Percentiles rank a stretch among this genome's conserved stretches.
Evolutionary conservation across 768 basidiomycete species (phyloP).

Genomic region (Auriscalpium vulgare): DNA sequence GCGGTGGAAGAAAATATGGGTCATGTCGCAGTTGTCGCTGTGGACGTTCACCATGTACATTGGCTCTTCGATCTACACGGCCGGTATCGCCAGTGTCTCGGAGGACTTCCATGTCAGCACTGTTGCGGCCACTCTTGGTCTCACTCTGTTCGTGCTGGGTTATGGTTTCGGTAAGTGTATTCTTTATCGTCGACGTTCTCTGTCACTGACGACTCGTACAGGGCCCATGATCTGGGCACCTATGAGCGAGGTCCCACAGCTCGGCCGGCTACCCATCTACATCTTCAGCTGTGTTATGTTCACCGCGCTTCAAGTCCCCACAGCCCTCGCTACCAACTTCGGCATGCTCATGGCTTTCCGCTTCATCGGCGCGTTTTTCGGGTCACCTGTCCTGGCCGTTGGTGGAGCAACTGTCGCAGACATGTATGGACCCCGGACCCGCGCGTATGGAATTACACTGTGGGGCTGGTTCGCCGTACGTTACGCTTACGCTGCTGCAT

Average conservation of each 20-base stretch:
- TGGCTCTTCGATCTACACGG: slow-evolving; percentile 23
- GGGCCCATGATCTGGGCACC: slow-evolving; percentile 22
- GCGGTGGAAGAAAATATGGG: slow-evolving; percentile 19
- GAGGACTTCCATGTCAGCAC: slow-evolving; percentile 19
- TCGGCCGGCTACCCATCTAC: slow-evolving; percentile 25
- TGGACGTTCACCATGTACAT: slow-evolving; percentile 27
- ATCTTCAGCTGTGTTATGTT: slow-evolving; percentile 23
- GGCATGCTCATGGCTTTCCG: slow-evolving; percentile 22
- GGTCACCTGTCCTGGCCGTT: slow-evolving; percentile 24
- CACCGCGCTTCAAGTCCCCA: slow-evolving; percentile 25
- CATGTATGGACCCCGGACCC: slow-evolving; percentile 12
- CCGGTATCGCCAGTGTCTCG: slow-evolving; percentile 21
- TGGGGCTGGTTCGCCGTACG: slow-evolving; percentile 20
- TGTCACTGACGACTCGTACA: slow-evolving; percentile 2
- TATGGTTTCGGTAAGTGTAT: slow-evolving; percentile 13
- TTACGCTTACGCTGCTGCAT: neutral
- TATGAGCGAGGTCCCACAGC: slow-evolving; percentile 22
- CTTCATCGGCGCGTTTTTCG: slow-evolving; percentile 25
- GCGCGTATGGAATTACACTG: slow-evolving; percentile 17
- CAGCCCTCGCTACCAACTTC: slow-evolving; percentile 22
- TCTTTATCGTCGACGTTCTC: neutral
- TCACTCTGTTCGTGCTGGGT: slow-evolving; percentile 19
- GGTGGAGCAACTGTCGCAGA: slow-evolving; percentile 19
- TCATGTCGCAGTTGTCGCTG: slow-evolving; percentile 21
- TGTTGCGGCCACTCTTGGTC: slow-evolving; percentile 21